A percentile compares a stretch with the other conserved stretches of the same genome.
These are phyloP conservation scores for Claviceps paspali DNA, from an alignment of 2,329 filamentous ascomycete genomes.

Conservation along the genomic window DNA sequence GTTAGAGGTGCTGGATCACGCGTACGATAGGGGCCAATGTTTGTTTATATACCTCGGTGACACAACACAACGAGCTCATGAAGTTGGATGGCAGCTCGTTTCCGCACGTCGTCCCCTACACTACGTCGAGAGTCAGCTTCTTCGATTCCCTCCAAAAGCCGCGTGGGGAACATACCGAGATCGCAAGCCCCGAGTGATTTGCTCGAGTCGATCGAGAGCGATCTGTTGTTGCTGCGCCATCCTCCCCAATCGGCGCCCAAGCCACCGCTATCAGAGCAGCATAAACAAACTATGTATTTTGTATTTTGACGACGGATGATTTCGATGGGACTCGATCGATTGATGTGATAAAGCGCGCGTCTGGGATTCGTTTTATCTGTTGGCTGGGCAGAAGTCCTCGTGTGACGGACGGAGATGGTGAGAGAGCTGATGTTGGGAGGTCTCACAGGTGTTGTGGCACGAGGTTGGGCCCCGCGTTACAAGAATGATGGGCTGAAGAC, in stretches of 20 bases:
- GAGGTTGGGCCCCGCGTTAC: conserved; percentile 1
- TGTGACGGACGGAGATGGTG: conserved; percentile 3
- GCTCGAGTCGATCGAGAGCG: conserved; percentile 39
- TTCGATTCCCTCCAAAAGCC: neutral
- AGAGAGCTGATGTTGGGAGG: conserved; percentile 4
- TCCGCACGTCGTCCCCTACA: conserved; percentile 32
- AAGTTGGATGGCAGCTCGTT: conserved; percentile 37
- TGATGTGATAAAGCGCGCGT: neutral
- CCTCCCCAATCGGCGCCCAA: conserved; percentile 14
- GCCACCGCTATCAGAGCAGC: conserved; percentile 11
- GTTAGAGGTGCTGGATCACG: neutral
- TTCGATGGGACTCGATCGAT: too few relatives aligned
- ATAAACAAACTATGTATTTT: conserved; percentile 11
- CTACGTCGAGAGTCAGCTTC: conserved; percentile 13
- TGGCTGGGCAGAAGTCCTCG: neutral
- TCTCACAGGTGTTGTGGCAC: conserved; percentile 4
- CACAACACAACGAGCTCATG: conserved; percentile 39
- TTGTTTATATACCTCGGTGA: conserved; percentile 38
- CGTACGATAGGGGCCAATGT: neutral
- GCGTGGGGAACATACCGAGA: conserved; percentile 30
- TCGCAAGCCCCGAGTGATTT: conserved; percentile 37
- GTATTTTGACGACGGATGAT: too few relatives aligned
- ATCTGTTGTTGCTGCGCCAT: conserved; percentile 34
- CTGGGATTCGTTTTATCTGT: neutral
- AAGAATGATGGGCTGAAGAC: conserved; percentile 1